Evolutionary conservation across 2,329 filamentous ascomycete species (phyloP).

Genomic region (Neurospora sp.): DNA sequence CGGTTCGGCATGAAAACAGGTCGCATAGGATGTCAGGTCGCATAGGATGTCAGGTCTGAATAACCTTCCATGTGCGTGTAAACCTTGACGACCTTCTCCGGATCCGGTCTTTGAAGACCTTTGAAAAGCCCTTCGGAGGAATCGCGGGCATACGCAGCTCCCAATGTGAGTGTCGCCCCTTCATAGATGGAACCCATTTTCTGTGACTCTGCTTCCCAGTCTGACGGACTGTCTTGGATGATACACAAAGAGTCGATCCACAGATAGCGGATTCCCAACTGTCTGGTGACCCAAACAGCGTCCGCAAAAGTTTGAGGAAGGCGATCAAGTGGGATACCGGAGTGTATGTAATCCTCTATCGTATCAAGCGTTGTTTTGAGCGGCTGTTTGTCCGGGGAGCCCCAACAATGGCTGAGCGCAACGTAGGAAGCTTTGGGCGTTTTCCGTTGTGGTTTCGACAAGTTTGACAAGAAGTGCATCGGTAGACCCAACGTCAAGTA

Average conservation of each 20-base stretch:
- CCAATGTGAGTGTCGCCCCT: neutral
- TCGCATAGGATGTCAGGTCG: neutral
- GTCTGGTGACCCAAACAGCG: neutral
- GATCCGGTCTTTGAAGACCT: neutral
- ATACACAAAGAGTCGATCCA: neutral
- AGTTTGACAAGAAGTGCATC: neutral
- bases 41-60: neutral
- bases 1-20: neutral
- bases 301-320: neutral
- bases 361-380: neutral
- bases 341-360: fast-evolving
- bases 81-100: neutral
- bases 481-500: neutral
- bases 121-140: neutral
- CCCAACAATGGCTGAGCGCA: neutral
- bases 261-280: neutral
- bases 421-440: neutral
- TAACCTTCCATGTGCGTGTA: neutral
- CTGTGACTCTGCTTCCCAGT: neutral
- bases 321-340: neutral
- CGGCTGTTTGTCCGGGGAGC: neutral
- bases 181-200: neutral
- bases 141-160: neutral
- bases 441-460: neutral
- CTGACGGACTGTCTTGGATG: neutral